A percentile compares a stretch with the other conserved stretches of the same genome.
phyloP scores from a whole-genome alignment of 805 yeast genomes.

The Candida tibetensis region DNA sequence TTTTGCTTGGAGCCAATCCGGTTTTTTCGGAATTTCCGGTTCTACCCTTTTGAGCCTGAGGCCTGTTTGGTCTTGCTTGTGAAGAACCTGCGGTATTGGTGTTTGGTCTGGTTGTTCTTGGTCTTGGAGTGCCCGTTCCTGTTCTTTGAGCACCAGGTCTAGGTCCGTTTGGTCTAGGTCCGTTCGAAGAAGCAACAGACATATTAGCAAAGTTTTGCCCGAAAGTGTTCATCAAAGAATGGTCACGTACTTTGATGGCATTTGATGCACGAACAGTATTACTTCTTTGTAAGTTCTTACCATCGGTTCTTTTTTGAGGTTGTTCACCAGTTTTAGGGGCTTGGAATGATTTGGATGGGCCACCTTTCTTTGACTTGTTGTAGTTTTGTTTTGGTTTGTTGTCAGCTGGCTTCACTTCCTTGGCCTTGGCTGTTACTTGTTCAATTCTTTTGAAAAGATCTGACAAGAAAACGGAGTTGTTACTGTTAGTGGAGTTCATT shows the following conservation, averaged over 20 bases:
- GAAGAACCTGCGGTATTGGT: slow-evolving; percentile 4
- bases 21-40: slow-evolving; percentile 3
- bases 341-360: not conserved
- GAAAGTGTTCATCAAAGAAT: slow-evolving; percentile 11
- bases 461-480: slow-evolving; percentile 24
- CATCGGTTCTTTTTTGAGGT: slow-evolving; percentile 1
- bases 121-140: not conserved
- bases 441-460: slow-evolving; percentile 38
- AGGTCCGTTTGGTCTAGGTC: not conserved
- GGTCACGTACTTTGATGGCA: slow-evolving; percentile 9
- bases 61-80: slow-evolving; percentile 1
- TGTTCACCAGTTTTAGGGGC: not conserved
- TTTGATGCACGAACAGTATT: slow-evolving; percentile 2
- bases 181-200: not conserved
- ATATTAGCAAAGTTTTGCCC: slow-evolving; percentile 5
- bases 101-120: slow-evolving; percentile 2
- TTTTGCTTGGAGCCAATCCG: slow-evolving; percentile 5
- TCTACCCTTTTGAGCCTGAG: slow-evolving; percentile 1
- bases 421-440: slow-evolving; percentile 20
- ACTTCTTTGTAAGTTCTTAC: not conserved
- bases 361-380: slow-evolving; percentile 1
- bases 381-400: slow-evolving; percentile 1
- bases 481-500: slow-evolving; percentile 8
- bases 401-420: slow-evolving; percentile 7
- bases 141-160: slow-evolving; percentile 1